These are phyloP conservation scores for Monosporozyma solicola DNA, from an alignment of 805 yeast genomes.

Conservation along the genomic window DNA sequence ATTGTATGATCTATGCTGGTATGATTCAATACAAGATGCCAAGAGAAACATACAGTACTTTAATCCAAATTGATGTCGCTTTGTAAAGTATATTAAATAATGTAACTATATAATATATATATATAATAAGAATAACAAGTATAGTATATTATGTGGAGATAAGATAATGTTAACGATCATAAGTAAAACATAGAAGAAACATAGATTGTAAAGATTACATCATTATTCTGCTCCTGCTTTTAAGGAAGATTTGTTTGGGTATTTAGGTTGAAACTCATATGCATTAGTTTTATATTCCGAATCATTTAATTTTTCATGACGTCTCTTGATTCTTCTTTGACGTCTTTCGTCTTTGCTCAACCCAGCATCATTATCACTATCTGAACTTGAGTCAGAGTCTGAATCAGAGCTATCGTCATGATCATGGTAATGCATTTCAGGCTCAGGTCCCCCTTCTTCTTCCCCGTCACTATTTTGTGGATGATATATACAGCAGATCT, in stretches of 20 bases:
- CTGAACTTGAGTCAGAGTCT: constrained; percentile 28
- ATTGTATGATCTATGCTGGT: constrained; percentile 92
- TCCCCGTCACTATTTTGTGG: constrained; percentile 60
- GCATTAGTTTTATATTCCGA: constrained; percentile 57
- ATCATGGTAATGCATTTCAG: constrained; percentile 16
- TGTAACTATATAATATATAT: neutral
- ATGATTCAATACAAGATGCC: constrained; percentile 93
- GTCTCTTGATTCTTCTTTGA: constrained; percentile 29
- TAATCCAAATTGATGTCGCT: constrained; percentile 52
- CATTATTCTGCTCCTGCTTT: constrained; percentile 8
- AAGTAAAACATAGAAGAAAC: neutral
- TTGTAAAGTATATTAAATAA: constrained; percentile 8
- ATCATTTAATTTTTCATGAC: constrained; percentile 21
- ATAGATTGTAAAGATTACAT: neutral
- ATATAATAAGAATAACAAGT: neutral
- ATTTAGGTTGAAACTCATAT: constrained; percentile 78
- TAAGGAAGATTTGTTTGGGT: constrained; percentile 18
- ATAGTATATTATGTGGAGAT: neutral
- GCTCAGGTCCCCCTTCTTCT: constrained; percentile 20
- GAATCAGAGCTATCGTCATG: constrained; percentile 19
- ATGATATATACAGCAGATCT: constrained; percentile 83
- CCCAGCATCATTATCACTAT: constrained; percentile 33
- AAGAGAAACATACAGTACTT: constrained; percentile 61
- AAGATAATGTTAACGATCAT: neutral
- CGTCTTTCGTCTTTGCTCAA: constrained; percentile 27